phyloP scores from a whole-genome alignment of 805 yeast species.

The Candida yuanshanica region DNA sequence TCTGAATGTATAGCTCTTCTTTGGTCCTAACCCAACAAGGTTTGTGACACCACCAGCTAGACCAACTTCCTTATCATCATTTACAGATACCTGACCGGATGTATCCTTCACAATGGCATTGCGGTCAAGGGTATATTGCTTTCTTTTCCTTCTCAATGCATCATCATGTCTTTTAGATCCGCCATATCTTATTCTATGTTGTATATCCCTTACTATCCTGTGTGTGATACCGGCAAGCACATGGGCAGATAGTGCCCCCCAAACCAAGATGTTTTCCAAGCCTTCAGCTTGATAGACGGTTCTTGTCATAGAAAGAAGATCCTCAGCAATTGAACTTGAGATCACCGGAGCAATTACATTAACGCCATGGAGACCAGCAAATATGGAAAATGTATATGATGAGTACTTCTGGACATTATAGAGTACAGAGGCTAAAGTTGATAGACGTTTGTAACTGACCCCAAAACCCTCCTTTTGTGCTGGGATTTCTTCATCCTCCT shows the following conservation, averaged over 20 bases:
- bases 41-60: slow-evolving; percentile 52
- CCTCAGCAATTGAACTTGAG: slow-evolving; percentile 41
- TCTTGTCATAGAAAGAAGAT: slow-evolving; percentile 53
- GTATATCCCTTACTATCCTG: slow-evolving; percentile 33
- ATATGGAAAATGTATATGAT: slow-evolving; percentile 50
- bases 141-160: slow-evolving; percentile 18
- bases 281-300: slow-evolving; percentile 51
- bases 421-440: slow-evolving; percentile 3
- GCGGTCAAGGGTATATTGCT: slow-evolving; percentile 16
- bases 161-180: slow-evolving; percentile 14
- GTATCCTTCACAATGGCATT: slow-evolving; percentile 4
- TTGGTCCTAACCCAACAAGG: slow-evolving; percentile 50
- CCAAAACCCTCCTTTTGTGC: not conserved
- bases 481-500: not conserved
- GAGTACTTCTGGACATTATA: slow-evolving; percentile 49
- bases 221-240: slow-evolving; percentile 46
- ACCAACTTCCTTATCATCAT: slow-evolving; percentile 44
- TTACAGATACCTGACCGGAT: slow-evolving; percentile 19
- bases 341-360: slow-evolving; percentile 52
- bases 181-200: slow-evolving; percentile 23
- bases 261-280: slow-evolving; percentile 44
- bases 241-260: slow-evolving; percentile 44
- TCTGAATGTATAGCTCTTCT: slow-evolving; percentile 38
- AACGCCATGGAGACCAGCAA: slow-evolving; percentile 51
- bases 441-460: not conserved